Conservation (phyloP, 2,329 filamentous ascomycete genomes). For the Blastomyces silverae region DNA sequence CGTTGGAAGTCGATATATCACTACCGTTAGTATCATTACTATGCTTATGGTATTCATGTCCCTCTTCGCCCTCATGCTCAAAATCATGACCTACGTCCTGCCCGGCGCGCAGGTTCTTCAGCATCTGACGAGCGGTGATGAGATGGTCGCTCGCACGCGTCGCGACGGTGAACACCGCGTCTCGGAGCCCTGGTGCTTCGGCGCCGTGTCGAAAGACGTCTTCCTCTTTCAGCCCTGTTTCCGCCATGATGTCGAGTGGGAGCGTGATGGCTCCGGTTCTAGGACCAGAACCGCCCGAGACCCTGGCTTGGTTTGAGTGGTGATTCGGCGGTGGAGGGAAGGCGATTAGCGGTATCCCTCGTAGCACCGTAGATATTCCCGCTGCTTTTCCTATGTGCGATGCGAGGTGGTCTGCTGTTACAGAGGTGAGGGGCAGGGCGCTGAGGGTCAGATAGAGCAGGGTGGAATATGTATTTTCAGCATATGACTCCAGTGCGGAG, state of each 20-base stretch:
- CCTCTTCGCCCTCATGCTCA: conserved; percentile 75
- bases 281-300: conserved; percentile 32
- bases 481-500: conserved; percentile 72
- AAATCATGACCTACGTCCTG: conserved; percentile 75
- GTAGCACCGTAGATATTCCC: conserved; percentile 78
- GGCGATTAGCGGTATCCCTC: conserved; percentile 81
- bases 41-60: conserved; percentile 48
- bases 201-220: conserved; percentile 77
- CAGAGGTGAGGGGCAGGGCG: conserved; percentile 67
- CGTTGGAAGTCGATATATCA: conserved; percentile 28
- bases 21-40: conserved; percentile 35
- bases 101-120: conserved; percentile 68
- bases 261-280: conserved; percentile 65
- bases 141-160: conserved; percentile 93
- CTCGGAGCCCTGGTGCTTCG: conserved; percentile 70
- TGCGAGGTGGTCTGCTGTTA: conserved; percentile 85
- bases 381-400: conserved; percentile 92
- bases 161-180: conserved; percentile 86
- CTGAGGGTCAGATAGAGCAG: conserved; percentile 83
- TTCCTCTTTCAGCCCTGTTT: conserved; percentile 74
- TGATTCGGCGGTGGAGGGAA: conserved; percentile 60
- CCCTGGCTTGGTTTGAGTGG: conserved; percentile 45
- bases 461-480: conserved; percentile 90
- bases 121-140: conserved; percentile 87
- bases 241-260: conserved; percentile 83